A percentile compares a stretch with the other conserved stretches of the same genome.
These are phyloP conservation scores for Ramalina intermedia DNA, from an alignment of 495 filamentous ascomycete genomes.

Conservation along the genomic window DNA sequence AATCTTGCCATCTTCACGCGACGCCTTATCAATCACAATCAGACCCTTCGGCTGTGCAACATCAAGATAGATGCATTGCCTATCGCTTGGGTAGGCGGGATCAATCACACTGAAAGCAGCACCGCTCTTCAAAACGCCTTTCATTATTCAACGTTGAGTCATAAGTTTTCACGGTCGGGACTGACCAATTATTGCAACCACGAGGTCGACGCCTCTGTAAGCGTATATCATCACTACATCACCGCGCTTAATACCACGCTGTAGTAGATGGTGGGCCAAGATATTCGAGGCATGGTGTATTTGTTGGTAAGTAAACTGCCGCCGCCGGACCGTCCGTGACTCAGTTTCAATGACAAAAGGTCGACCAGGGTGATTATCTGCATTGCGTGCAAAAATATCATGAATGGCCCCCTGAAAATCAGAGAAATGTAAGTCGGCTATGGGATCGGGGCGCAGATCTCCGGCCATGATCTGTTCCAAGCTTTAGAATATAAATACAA, in stretches of 20 bases:
- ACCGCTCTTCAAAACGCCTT: slow-evolving; percentile 39
- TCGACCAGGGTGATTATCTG: slow-evolving; percentile 57
- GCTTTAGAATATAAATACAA: no score
- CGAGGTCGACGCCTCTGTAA: slow-evolving; percentile 62
- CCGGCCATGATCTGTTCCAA: no score
- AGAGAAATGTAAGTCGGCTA: slow-evolving; percentile 66
- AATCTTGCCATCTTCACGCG: slow-evolving; percentile 56
- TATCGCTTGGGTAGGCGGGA: slow-evolving; percentile 51
- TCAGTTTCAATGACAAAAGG: slow-evolving; percentile 76
- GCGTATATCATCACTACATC: slow-evolving; percentile 89
- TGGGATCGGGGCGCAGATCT: slow-evolving; percentile 52
- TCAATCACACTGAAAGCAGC: slow-evolving; percentile 7
- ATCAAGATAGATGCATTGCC: slow-evolving; percentile 84
- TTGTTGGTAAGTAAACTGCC: slow-evolving; percentile 73
- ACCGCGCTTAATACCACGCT: slow-evolving; percentile 56
- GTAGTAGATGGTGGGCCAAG: slow-evolving; percentile 62
- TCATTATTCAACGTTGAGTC: slow-evolving; percentile 13
- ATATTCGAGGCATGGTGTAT: slow-evolving; percentile 78
- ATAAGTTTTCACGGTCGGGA: slow-evolving; percentile 9
- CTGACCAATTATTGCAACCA: slow-evolving; percentile 46
- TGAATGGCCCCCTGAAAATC: slow-evolving; percentile 71
- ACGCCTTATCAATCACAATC: slow-evolving; percentile 68
- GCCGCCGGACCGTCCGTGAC: slow-evolving; percentile 38
- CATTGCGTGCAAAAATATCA: slow-evolving; percentile 60
- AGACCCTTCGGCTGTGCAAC: slow-evolving; percentile 71